These are phyloP conservation scores for Plantago lanceolata DNA, from an alignment of 305 asterid species.

Conservation along the genomic window DNA sequence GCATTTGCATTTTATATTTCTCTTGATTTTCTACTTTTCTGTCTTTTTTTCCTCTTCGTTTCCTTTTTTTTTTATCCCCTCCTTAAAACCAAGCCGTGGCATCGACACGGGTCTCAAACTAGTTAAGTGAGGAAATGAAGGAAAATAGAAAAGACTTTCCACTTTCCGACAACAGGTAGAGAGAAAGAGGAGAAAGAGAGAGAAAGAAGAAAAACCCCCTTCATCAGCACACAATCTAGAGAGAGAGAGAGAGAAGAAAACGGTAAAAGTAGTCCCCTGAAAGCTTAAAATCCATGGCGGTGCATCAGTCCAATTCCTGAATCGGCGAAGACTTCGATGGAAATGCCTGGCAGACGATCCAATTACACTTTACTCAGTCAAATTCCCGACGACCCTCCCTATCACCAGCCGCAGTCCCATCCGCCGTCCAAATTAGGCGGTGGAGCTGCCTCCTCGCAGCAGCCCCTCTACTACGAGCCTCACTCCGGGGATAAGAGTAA, in stretches of 20 bases:
- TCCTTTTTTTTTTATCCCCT: too few species aligned
- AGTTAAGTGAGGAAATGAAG: too few species aligned
- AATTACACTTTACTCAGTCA: slow-evolving; percentile 63
- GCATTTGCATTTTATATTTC: too few species aligned
- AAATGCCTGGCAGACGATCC: slow-evolving; percentile 69
- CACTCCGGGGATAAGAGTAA: not conserved
- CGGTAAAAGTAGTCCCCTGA: not conserved
- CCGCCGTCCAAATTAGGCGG: slow-evolving; percentile 30
- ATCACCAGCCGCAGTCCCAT: slow-evolving; percentile 33
- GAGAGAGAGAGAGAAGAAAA: not conserved
- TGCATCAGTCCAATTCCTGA: slow-evolving; percentile 17
- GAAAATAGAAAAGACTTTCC: not conserved
- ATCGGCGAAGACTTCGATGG: slow-evolving; percentile 38
- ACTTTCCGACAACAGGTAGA: not conserved
- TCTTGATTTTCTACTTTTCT: too few species aligned
- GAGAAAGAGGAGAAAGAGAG: too few species aligned
- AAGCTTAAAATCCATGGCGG: not conserved
- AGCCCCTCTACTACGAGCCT: not conserved
- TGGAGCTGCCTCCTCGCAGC: slow-evolving; percentile 24
- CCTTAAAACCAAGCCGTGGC: too few species aligned
- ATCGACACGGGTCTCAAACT: too few species aligned
- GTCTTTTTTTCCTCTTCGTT: too few species aligned
- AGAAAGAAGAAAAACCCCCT: too few species aligned
- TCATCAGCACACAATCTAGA: not conserved
- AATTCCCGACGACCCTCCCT: slow-evolving; percentile 54